These are phyloP conservation scores for Aspergillus avenaceus DNA, from an alignment of 495 filamentous ascomycete species.

Conservation along the genomic window DNA sequence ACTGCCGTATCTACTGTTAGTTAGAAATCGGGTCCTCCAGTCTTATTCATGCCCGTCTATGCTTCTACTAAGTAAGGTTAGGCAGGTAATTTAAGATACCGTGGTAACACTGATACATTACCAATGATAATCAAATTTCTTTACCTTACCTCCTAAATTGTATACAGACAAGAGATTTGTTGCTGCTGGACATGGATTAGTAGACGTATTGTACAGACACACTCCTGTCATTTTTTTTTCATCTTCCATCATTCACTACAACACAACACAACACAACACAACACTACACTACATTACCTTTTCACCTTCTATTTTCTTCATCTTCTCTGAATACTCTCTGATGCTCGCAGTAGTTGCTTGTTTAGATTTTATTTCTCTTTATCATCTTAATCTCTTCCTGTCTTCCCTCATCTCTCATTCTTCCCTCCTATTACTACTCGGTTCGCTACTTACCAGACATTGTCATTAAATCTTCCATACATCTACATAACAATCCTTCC, in stretches of 20 bases:
- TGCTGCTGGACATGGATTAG: not conserved
- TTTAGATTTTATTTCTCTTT: no score
- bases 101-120: not conserved
- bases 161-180: not conserved
- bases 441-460: not conserved
- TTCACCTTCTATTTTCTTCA: no score
- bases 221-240: not conserved
- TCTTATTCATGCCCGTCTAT: not conserved
- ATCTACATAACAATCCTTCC: conserved; percentile 1
- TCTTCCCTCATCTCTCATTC: no score
- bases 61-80: not conserved
- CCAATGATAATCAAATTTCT: not conserved
- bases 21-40: not conserved
- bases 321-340: no score
- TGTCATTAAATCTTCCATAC: conserved; percentile 14
- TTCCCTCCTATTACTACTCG: not conserved
- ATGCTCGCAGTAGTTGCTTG: no score
- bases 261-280: not conserved
- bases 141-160: conserved; percentile 1
- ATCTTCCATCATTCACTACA: conserved; percentile 1
- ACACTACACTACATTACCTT: no score
- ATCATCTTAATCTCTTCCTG: no score
- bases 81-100: not conserved
- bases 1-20: not conserved
- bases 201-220: not conserved